These are phyloP conservation scores for Maudiozyma pseudohumilis DNA, from an alignment of 805 yeast genomes.

Conservation along the genomic window DNA sequence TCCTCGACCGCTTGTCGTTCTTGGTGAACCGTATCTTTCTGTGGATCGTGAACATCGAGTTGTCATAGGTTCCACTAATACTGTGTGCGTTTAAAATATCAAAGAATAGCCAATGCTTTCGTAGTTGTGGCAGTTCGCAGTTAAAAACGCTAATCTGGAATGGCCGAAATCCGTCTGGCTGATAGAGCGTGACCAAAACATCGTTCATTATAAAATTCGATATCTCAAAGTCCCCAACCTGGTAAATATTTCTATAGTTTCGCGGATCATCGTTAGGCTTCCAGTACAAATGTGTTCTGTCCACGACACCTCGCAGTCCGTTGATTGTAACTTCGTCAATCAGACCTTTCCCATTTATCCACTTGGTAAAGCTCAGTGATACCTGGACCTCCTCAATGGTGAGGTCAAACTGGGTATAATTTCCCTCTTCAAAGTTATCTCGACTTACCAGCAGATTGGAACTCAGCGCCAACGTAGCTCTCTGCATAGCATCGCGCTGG, in stretches of 20 bases:
- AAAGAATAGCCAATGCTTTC: constrained; percentile 90
- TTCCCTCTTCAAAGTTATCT: constrained; percentile 66
- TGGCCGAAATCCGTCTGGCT: constrained; percentile 74
- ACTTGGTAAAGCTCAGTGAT: constrained; percentile 69
- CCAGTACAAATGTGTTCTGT: constrained; percentile 82
- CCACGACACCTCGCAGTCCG: constrained; percentile 89
- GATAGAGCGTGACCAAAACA: constrained; percentile 67
- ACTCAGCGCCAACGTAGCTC: constrained; percentile 33
- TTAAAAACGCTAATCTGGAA: constrained; percentile 82
- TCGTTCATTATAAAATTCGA: constrained; percentile 78
- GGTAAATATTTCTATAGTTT: constrained; percentile 59
- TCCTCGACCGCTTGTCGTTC: constrained; percentile 37
- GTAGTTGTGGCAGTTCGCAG: constrained; percentile 65
- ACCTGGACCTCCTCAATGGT: constrained; percentile 79
- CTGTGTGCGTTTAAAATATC: constrained; percentile 78
- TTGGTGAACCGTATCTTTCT: constrained; percentile 26
- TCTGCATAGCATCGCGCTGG: constrained; percentile 59
- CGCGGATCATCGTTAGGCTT: constrained; percentile 70
- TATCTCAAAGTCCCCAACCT: constrained; percentile 89
- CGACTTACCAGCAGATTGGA: constrained; percentile 26
- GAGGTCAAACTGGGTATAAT: constrained; percentile 90
- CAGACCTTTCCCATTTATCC: constrained; percentile 87
- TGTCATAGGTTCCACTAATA: constrained; percentile 86
- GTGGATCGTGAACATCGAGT: constrained; percentile 85
- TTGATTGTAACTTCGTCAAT: constrained; percentile 67